Evolutionary conservation across 1,284 basidiomycete species (phyloP).

Genomic region (Apiotrichum sp.): DNA sequence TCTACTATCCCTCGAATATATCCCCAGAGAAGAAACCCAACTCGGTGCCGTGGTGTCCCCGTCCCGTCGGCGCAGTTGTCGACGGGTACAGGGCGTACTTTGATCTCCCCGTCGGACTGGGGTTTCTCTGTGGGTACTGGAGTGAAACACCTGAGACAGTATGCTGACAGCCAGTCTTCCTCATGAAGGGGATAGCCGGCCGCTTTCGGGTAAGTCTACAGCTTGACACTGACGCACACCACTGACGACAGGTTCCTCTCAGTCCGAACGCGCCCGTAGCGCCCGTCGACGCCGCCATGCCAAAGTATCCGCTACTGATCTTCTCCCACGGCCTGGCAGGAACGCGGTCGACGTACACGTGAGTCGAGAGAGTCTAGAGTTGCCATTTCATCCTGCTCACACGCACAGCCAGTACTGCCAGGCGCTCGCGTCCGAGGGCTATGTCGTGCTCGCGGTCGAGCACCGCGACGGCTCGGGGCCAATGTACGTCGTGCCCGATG

Average conservation of each 20-base stretch:
- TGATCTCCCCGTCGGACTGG: neutral
- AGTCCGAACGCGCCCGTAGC: neutral
- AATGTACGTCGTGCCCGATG: constrained; percentile 34
- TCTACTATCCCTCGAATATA: neutral
- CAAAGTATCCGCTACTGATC: constrained; percentile 62
- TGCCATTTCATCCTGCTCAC: neutral
- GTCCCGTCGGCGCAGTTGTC: neutral
- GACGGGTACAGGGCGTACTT: constrained; percentile 1
- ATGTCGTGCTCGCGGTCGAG: constrained; percentile 67
- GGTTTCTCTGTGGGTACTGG: too few species aligned
- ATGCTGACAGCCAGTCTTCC: neutral
- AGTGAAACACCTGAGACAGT: too few species aligned
- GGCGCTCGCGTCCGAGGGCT: constrained; percentile 64
- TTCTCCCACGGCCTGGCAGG: constrained; percentile 80
- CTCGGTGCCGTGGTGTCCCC: neutral
- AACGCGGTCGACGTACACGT: constrained; percentile 64
- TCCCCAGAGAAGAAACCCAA: too few species aligned
- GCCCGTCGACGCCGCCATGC: neutral
- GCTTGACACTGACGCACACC: neutral
- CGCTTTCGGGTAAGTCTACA: neutral
- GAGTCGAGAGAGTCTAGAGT: constrained; percentile 2
- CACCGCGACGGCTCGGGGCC: constrained; percentile 71
- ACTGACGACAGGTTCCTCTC: neutral
- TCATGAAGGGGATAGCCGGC: neutral
- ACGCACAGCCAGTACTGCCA: constrained; percentile 55